Percentiles rank a stretch among this genome's conserved stretches.
Evolutionary conservation across 2,329 filamentous ascomycete genomes (phyloP).

Genomic region (Dactylellina sp.): DNA sequence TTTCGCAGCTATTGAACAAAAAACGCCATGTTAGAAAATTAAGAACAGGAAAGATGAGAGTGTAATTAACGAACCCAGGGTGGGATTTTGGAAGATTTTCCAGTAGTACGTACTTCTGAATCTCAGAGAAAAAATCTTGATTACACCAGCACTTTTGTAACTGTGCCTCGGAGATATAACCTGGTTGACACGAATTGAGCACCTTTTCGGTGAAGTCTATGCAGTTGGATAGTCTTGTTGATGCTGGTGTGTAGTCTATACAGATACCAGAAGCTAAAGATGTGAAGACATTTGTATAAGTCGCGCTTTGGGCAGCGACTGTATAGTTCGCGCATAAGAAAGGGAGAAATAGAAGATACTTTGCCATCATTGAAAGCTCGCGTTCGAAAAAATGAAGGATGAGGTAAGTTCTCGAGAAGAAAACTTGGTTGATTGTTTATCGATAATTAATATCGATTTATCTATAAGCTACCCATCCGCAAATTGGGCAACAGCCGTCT

Average conservation of each 20-base stretch:
- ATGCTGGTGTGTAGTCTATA: conserved; percentile 2
- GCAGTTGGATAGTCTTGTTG: conserved; percentile 4
- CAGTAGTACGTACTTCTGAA: background rate
- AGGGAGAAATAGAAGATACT: too few relatives aligned
- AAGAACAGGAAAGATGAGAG: too few relatives aligned
- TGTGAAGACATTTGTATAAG: conserved; percentile 10
- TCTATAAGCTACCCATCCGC: too few relatives aligned
- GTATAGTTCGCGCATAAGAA: background rate
- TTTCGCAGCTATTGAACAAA: conserved; percentile 2
- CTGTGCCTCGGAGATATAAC: background rate
- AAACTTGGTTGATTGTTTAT: too few relatives aligned
- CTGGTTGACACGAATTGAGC: background rate
- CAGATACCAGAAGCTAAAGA: conserved; percentile 2
- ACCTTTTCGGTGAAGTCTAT: conserved; percentile 8
- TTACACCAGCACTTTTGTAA: conserved; percentile 13
- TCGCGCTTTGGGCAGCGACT: background rate
- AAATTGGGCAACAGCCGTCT: too few relatives aligned
- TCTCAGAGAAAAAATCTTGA: conserved; percentile 18
- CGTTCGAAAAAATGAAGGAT: too few relatives aligned
- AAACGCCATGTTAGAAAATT: too few relatives aligned
- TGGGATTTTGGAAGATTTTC: background rate
- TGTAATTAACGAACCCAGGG: background rate
- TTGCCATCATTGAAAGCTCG: too few relatives aligned
- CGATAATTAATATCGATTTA: too few relatives aligned
- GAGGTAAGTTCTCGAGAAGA: too few relatives aligned